These are phyloP conservation scores for Simmondsia chinensis DNA, from an alignment of 148 eudicot species.

Conservation along the genomic window DNA sequence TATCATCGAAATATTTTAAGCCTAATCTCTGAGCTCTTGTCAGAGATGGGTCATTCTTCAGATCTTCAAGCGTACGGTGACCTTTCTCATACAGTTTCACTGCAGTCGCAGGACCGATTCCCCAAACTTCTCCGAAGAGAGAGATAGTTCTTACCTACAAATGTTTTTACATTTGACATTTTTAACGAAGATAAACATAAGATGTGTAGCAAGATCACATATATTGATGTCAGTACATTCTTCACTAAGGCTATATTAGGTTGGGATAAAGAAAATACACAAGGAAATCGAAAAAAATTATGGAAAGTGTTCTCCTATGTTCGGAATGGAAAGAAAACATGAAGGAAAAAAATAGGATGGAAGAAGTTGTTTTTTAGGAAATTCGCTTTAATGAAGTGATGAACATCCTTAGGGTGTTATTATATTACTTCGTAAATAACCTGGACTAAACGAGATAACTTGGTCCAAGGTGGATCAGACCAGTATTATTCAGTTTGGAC, in stretches of 20 bases:
- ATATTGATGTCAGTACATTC: neutral
- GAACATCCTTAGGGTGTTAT: no score
- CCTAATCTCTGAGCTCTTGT: constrained; percentile 71
- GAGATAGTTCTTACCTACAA: constrained; percentile 68
- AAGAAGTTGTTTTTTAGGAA: no score
- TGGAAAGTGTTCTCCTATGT: no score
- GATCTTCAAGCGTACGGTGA: constrained; percentile 66
- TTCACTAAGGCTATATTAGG: neutral
- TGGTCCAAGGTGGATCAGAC: no score
- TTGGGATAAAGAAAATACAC: neutral
- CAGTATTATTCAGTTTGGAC: no score
- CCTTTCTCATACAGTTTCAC: constrained; percentile 89
- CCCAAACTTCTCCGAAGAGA: constrained; percentile 95
- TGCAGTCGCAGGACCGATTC: constrained; percentile 94
- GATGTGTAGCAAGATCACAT: neutral
- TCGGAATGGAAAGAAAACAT: no score
- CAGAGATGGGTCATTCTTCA: constrained; percentile 57
- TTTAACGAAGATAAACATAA: neutral
- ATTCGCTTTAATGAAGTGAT: no score
- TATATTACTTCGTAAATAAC: no score
- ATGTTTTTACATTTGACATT: constrained; percentile 1
- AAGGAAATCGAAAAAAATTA: no score
- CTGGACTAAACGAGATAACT: no score
- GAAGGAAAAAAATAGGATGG: no score
- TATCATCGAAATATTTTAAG: constrained; percentile 82